phyloP scores from a whole-genome alignment of 345 rosid species.

The Citrus maxima region DNA sequence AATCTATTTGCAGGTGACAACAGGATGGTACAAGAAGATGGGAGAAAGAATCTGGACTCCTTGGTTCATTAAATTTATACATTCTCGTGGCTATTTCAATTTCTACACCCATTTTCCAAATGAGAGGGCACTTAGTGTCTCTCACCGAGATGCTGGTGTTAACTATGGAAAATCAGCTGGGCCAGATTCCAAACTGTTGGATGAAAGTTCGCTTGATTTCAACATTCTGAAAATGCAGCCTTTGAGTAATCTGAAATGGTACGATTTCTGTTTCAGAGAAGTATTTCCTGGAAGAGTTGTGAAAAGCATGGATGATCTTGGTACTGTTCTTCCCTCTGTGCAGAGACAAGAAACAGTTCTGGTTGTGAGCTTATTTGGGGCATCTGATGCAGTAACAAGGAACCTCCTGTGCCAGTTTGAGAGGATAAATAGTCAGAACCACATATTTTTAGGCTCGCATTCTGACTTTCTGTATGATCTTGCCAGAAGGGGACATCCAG shows the following conservation, averaged over 20 bases:
- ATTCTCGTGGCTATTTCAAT: slow-evolving; percentile 77
- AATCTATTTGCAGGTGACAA: slow-evolving; percentile 57
- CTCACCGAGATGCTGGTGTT: slow-evolving; percentile 93
- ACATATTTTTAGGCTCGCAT: slow-evolving; percentile 53
- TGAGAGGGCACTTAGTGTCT: slow-evolving; percentile 77
- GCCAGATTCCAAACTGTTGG: slow-evolving; percentile 75
- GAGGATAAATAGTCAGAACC: slow-evolving; percentile 58
- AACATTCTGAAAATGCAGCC: slow-evolving; percentile 48
- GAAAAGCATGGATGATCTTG: slow-evolving; percentile 59
- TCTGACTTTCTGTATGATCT: slow-evolving; percentile 69
- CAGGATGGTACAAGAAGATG: slow-evolving; percentile 85
- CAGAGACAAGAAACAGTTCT: slow-evolving; percentile 51
- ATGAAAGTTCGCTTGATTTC: slow-evolving; percentile 39
- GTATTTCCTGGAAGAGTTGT: slow-evolving; percentile 73
- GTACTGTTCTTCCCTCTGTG: slow-evolving; percentile 54
- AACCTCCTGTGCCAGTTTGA: slow-evolving; percentile 89
- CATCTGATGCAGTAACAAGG: slow-evolving; percentile 38
- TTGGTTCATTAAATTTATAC: slow-evolving; percentile 91
- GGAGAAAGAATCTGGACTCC: slow-evolving; percentile 99
- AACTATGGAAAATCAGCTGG: slow-evolving; percentile 85
- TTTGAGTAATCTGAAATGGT: slow-evolving; percentile 73
- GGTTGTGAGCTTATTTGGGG: slow-evolving; percentile 59
- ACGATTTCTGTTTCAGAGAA: slow-evolving; percentile 88
- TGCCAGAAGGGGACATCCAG: slow-evolving; percentile 85
- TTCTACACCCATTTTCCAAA: slow-evolving; percentile 70